Evolutionary conservation across 345 rosid species (phyloP), one percentile per base, ranked within the genome.

Genomic region (Hypericum androsaemum): DNA sequence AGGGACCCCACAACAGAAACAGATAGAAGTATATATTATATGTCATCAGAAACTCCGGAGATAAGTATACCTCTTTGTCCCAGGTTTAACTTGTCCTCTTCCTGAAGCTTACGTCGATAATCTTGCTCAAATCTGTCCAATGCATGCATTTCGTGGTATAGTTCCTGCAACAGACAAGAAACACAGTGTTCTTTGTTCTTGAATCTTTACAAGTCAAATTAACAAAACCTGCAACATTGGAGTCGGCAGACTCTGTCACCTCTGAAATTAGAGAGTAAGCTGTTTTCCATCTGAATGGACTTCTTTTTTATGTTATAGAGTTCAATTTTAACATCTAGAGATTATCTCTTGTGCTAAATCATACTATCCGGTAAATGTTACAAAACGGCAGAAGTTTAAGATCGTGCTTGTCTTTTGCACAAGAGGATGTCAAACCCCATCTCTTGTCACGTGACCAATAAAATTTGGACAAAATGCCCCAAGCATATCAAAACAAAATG

Each of bases 61-160:
- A 54, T 16, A 41, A 44, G 47, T 37, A 58, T 52, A 85, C 98
- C 98, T 72, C 80, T 80, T 66, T 83, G 96, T 62, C 73, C 56
- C 56, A 79, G 69, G 75, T 70, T 92, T 36, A 82, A 66, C 59
- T 68, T 84, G 67, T 88, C 95, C 63, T 87, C 95, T 76, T 83
- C 98, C 66, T 80, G 94, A 63, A 84, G 81, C 79, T 85, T 88
- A 59, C 94, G 96, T 60, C 75, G 87, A 76, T 80, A 88, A 63
- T 92, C 98, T 83, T 92, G 98, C 64, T 88, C 96, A 74, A 87
- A 92, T 76, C 95, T 83, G 75, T 92, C 98, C 74, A 92, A 68
- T 50, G 98, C 89, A 63, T 88, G 96, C 68, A 83, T 76, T 65
- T 92, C 98, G 61, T 92, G 98, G 70, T 92, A 92, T 54, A 92